Evolutionary conservation across 352 stramenopile genomes (phyloP).

Genomic region (Phytopythium litorale): DNA sequence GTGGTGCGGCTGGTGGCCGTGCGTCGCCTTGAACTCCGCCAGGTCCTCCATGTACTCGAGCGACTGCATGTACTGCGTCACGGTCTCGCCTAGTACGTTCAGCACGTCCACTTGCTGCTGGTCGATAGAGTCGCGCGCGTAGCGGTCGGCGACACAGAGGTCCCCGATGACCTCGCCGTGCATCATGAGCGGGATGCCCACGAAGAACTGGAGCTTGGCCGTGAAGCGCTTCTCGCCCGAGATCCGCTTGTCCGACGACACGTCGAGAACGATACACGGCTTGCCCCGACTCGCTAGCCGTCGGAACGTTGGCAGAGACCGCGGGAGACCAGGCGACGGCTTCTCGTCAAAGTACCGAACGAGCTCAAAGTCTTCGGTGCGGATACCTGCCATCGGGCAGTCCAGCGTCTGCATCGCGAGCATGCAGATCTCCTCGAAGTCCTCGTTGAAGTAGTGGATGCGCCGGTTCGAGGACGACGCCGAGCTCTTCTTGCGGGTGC

Average conservation of each 20-base stretch:
- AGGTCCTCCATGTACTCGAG: conserved; percentile 77
- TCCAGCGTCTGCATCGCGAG: conserved; percentile 84
- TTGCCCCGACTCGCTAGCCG: conserved; percentile 83
- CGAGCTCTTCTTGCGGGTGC: conserved; percentile 27
- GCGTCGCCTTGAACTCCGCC: conserved; percentile 54
- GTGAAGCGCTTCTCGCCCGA: conserved; percentile 80
- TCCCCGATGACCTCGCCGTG: conserved; percentile 85
- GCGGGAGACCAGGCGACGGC: conserved; percentile 47
- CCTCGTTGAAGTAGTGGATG: conserved; percentile 86
- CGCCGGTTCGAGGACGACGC: conserved; percentile 32
- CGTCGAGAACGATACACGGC: conserved; percentile 85
- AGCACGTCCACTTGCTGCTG: conserved; percentile 84
- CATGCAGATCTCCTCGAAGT: conserved; percentile 88
- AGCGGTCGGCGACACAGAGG: conserved; percentile 78
- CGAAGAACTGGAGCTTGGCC: conserved; percentile 86
- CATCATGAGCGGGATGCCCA: conserved; percentile 81
- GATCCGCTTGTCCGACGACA: conserved; percentile 86
- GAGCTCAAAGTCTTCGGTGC: conserved; percentile 85
- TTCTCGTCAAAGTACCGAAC: conserved; percentile 75
- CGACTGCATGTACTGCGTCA: conserved; percentile 88
- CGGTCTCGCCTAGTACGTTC: conserved; percentile 83
- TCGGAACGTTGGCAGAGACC: conserved; percentile 82
- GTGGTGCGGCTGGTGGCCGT: conserved; percentile 16
- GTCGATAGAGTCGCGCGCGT: conserved; percentile 76
- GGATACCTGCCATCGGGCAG: conserved; percentile 85